Conservation (phyloP, 2,329 filamentous ascomycete genomes). For the Fusarium keratoplasticum region DNA sequence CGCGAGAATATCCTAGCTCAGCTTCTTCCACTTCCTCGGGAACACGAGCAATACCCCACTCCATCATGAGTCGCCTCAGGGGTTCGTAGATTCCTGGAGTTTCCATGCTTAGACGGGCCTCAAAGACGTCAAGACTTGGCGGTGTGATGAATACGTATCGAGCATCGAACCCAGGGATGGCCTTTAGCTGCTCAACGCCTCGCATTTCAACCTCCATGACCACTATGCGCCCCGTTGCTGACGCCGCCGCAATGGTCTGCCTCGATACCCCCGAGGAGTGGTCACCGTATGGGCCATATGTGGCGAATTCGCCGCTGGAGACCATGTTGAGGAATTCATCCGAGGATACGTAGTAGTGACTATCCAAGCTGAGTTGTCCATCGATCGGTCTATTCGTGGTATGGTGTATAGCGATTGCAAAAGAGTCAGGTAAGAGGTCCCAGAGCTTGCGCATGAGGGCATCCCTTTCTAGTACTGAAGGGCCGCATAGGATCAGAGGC, state of each 20-base stretch:
- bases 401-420: neutral
- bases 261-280: neutral
- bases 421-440: neutral
- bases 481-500: neutral
- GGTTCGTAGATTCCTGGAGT: neutral
- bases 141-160: neutral
- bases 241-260: neutral
- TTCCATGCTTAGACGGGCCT: neutral
- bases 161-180: neutral
- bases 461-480: neutral
- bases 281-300: neutral
- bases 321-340: neutral
- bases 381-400: neutral
- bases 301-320: neutral
- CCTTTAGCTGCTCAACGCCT: neutral
- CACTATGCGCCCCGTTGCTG: neutral
- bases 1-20: neutral
- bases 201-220: neutral
- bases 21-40: neutral
- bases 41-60: neutral
- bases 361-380: neutral
- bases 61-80: neutral
- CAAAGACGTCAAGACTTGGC: neutral
- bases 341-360: neutral
- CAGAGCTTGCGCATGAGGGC: neutral